phyloP scores from a whole-genome alignment of 345 rosid genomes.

The Toxicodendron radicans region DNA sequence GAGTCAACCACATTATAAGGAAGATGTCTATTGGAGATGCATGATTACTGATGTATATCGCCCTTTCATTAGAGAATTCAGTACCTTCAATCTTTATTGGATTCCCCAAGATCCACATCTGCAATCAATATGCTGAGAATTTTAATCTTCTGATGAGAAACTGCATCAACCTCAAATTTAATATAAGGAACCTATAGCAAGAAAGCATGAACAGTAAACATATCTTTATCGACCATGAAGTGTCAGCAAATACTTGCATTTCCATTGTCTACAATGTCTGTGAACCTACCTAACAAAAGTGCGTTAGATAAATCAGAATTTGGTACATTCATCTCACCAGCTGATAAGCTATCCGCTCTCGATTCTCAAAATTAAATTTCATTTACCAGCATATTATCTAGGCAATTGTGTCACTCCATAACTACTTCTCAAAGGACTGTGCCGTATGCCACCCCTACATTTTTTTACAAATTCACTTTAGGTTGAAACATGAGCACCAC shows the following conservation, averaged over 20 bases:
- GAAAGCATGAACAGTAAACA: background rate
- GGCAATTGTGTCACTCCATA: background rate
- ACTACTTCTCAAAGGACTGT: no score
- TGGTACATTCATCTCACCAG: background rate
- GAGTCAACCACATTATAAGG: constrained; percentile 58
- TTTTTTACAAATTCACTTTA: no score
- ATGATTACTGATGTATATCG: constrained; percentile 56
- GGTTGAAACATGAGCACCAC: no score
- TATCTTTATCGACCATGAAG: background rate
- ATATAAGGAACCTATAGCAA: background rate
- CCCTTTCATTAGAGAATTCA: constrained; percentile 47
- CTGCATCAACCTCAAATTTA: background rate
- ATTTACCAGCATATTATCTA: background rate
- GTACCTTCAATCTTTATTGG: constrained; percentile 49
- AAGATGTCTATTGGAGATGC: constrained; percentile 58
- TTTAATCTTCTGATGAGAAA: background rate
- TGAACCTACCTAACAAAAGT: background rate
- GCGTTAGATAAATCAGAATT: no score
- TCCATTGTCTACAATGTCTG: background rate
- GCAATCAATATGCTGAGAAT: constrained; percentile 24
- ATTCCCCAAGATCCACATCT: constrained; percentile 69
- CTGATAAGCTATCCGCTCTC: background rate
- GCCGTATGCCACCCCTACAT: no score
- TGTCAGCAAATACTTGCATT: background rate
- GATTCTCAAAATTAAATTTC: background rate